Evolutionary conservation across 176 grass and related monocot genomes (phyloP).

Genomic region (Musa troglodytarum): DNA sequence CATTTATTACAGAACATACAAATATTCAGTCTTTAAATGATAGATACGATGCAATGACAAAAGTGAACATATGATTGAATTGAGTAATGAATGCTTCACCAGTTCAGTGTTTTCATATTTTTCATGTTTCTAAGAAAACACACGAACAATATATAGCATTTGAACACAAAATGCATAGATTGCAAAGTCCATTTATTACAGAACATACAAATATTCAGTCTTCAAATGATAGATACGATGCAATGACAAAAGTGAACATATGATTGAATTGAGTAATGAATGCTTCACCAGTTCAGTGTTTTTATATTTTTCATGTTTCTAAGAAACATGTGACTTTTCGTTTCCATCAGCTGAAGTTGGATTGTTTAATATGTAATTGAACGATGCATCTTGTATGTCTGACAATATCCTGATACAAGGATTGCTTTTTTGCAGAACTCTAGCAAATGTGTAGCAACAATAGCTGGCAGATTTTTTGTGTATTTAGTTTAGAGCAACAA

Average conservation of each 20-base stretch:
- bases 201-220: neutral
- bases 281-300: neutral
- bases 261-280: neutral
- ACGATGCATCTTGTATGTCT: neutral
- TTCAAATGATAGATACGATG: neutral
- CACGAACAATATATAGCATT: neutral
- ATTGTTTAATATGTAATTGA: neutral
- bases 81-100: neutral
- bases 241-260: too few species aligned
- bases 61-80: too few species aligned
- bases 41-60: neutral
- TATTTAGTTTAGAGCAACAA: neutral
- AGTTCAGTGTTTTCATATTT: neutral
- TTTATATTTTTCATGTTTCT: neutral
- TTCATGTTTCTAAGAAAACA: neutral
- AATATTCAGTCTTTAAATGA: neutral
- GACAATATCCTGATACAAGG: too few species aligned
- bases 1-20: neutral
- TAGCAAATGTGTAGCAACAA: too few species aligned
- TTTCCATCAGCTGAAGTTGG: neutral
- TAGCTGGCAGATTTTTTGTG: neutral
- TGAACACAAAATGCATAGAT: neutral
- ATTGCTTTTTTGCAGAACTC: too few species aligned
- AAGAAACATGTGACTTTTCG: neutral
- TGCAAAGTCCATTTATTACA: neutral